These are phyloP conservation scores for Cystofilobasidium capitatum DNA, from an alignment of 768 basidiomycete genomes.

Conservation along the genomic window DNA sequence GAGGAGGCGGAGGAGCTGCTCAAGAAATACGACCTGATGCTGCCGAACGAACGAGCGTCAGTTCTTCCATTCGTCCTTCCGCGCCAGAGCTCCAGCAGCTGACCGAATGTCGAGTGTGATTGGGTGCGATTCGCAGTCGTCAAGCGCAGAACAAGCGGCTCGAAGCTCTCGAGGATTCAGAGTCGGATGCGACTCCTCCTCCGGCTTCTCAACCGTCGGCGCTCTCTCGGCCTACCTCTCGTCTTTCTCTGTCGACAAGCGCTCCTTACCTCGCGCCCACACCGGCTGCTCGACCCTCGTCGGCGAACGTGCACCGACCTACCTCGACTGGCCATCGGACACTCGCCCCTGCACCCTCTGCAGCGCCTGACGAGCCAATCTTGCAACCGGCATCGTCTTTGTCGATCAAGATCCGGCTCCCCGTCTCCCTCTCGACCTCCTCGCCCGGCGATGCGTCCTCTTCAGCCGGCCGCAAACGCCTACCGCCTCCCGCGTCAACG, in stretches of 20 bases:
- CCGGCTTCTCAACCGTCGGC: not conserved
- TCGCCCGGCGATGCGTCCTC: too few species aligned
- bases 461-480: too few species aligned
- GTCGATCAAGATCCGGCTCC: not conserved
- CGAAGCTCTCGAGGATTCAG: not conserved
- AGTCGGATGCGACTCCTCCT: not conserved
- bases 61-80: not conserved
- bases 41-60: conserved; percentile 10
- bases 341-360: too few species aligned
- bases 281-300: not conserved
- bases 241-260: too few species aligned
- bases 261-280: not conserved
- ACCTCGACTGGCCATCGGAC: too few species aligned
- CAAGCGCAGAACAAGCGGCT: not conserved
- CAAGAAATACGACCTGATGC: conserved; percentile 20
- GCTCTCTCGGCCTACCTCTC: not conserved
- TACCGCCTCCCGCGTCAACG: too few species aligned
- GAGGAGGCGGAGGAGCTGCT: conserved; percentile 24
- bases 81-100: too few species aligned
- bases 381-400: too few species aligned
- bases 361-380: too few species aligned
- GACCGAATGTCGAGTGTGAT: too few species aligned
- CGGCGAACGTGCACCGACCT: too few species aligned
- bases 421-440: too few species aligned
- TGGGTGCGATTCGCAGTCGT: not conserved